phyloP scores from a whole-genome alignment of 495 filamentous ascomycete species.

The Neurospora sp. region DNA sequence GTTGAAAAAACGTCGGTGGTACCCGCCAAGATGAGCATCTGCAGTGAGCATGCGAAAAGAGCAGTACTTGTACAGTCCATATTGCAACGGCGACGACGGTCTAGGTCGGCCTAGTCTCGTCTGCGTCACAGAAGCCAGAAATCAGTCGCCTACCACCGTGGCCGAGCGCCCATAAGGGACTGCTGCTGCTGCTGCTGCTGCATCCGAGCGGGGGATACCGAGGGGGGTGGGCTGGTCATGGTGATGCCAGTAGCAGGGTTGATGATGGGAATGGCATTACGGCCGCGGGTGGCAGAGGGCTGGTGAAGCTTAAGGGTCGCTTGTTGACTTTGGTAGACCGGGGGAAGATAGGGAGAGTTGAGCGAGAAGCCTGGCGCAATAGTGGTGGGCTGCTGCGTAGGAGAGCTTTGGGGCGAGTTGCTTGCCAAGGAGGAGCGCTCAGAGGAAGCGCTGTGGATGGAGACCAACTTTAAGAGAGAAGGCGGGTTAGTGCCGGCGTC shows the following conservation, averaged over 20 bases:
- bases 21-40: constrained; percentile 30
- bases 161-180: constrained; percentile 13
- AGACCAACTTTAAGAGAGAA: constrained; percentile 56
- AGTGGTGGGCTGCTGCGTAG: constrained; percentile 56
- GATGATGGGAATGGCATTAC: constrained; percentile 97
- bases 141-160: constrained; percentile 37
- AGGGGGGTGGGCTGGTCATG: constrained; percentile 82
- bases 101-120: constrained; percentile 12
- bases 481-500: constrained; percentile 10
- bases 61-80: constrained; percentile 17
- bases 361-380: constrained; percentile 69
- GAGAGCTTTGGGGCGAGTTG: constrained; percentile 88
- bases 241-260: constrained; percentile 87
- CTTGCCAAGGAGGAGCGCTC: constrained; percentile 92
- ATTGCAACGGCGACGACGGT: constrained; percentile 26
- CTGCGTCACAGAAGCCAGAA: constrained; percentile 25
- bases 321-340: constrained; percentile 38
- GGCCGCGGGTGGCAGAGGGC: constrained; percentile 72
- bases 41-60: constrained; percentile 13
- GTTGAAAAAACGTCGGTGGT: constrained; percentile 20
- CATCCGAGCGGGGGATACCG: constrained; percentile 79
- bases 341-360: constrained; percentile 66
- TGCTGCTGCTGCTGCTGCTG: constrained; percentile 38
- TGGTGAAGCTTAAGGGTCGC: constrained; percentile 71
- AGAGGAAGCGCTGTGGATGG: constrained; percentile 75